Conservation (phyloP, 495 filamentous ascomycete genomes). For the Penicillium flavigenum region DNA sequence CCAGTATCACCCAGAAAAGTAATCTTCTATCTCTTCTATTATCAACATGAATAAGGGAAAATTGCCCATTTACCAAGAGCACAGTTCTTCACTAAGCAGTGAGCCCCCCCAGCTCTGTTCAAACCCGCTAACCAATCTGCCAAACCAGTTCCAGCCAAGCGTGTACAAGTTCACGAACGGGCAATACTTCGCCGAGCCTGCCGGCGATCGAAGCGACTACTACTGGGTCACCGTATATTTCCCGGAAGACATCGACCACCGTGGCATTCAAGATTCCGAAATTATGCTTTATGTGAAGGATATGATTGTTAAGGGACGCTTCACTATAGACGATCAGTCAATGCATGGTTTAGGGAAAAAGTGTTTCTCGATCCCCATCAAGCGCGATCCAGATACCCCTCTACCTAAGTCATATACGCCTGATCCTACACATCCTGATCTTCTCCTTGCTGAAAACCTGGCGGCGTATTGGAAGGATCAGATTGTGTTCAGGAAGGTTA, state of each 20-base stretch:
- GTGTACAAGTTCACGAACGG: not conserved
- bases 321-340: not conserved
- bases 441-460: not conserved
- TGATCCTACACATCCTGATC: not conserved
- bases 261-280: not conserved
- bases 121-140: not conserved
- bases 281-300: not conserved
- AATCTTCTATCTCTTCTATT: not conserved
- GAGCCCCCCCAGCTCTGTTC: not conserved
- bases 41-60: not conserved
- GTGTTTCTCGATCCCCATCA: conserved; percentile 1
- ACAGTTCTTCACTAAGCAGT: not conserved
- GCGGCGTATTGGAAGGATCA: not conserved
- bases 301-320: not conserved
- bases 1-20: not conserved
- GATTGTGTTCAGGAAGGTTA: not conserved
- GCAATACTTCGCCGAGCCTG: not conserved
- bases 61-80: not conserved
- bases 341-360: conserved; percentile 1
- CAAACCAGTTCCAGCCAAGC: conserved; percentile 1
- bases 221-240: conserved; percentile 3
- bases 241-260: not conserved
- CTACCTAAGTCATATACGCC: not conserved
- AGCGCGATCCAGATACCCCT: not conserved
- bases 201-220: conserved; percentile 2